Evolutionary conservation across 139 green algal species (phyloP), one percentile per base, ranked within the genome.

Genomic region (Chlorella sp.): DNA sequence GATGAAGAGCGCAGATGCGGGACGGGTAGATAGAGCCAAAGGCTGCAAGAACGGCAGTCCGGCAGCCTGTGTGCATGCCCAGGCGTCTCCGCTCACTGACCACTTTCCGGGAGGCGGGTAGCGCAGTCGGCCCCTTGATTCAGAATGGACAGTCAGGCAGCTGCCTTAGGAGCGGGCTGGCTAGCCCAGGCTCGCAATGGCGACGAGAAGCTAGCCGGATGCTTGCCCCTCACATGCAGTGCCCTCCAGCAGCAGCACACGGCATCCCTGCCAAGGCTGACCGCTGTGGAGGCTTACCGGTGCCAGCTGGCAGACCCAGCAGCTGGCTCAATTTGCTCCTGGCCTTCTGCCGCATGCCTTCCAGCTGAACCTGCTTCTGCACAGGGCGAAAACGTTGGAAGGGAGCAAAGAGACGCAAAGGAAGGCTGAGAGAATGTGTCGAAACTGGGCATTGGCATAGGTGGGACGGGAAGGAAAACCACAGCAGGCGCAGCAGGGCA

Each of bases 341-440:
- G 11, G 79, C 79, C 28, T 32, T 64, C 42, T 39, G 32, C 79
- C 57, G 42, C 79, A 85, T 66, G 39, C 42, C 42, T 11, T 85
- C 79, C 79, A 85, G 42, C 79, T 85, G 42, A 30, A 42, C 53
- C 79, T 85, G 42, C 79, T 68, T 85, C 42, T 83, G 78, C 78
- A 42, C 18, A 19, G 34, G 14, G 36, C 64, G 21, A 30, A 73
- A 30, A n/a, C n/a, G 64, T 26, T 26, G 22, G n/a, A n/a, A 73
- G 21, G 64, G 2, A 73, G 11, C 3, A n/a, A 14, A 2, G 21
- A 7, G 64, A 14, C 64, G 22, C 22, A 4, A 30, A 73, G n/a
- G n/a, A n/a, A n/a, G n/a, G n/a, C n/a, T 73, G 64, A n/a, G 64
- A n/a, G 64, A 7, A 73, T 16, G 3, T 14, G 21, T n/a, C 64